Evolutionary conservation across 257 asterid species (phyloP).

Genomic region (Plantago major): DNA sequence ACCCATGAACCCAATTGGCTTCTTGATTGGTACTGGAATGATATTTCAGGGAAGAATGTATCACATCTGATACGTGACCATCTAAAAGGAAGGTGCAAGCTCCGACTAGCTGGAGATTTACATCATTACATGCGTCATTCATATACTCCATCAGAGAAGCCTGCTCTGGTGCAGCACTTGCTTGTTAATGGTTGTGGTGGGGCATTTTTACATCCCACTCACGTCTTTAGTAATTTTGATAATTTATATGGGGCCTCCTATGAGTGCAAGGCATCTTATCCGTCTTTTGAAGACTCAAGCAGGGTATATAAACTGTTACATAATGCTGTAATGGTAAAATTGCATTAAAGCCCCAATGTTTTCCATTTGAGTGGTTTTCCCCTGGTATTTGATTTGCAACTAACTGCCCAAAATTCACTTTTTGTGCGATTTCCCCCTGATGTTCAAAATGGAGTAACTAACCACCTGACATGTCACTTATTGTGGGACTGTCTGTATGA

Average conservation of each 20-base stretch:
- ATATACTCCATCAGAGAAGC: constrained; percentile 70
- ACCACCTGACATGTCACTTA: too few relatives aligned
- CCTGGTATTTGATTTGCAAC: too few relatives aligned
- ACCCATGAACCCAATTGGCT: constrained; percentile 99
- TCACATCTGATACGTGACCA: constrained; percentile 76
- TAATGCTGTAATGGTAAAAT: too few relatives aligned
- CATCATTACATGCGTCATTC: constrained; percentile 99
- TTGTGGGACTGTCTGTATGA: too few relatives aligned
- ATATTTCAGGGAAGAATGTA: constrained; percentile 71
- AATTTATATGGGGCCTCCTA: constrained; percentile 54
- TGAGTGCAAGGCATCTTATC: constrained; percentile 85
- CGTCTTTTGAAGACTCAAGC: constrained; percentile 96
- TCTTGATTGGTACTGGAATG: constrained; percentile 89
- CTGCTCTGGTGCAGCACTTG: constrained; percentile 76
- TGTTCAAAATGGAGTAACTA: too few relatives aligned
- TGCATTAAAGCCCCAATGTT: too few relatives aligned
- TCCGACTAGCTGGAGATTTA: constrained; percentile 91
- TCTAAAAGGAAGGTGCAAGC: constrained; percentile 82
- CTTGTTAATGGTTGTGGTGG: constrained; percentile 99
- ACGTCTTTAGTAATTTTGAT: constrained; percentile 74
- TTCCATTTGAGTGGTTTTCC: too few relatives aligned
- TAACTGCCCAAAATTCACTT: too few relatives aligned
- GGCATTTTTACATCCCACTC: constrained; percentile 98
- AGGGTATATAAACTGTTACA: constrained; percentile 44
- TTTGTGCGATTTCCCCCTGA: too few relatives aligned